These are phyloP conservation scores for Gastrolobium bilobum DNA, from an alignment of 306 rosid species.

Conservation along the genomic window DNA sequence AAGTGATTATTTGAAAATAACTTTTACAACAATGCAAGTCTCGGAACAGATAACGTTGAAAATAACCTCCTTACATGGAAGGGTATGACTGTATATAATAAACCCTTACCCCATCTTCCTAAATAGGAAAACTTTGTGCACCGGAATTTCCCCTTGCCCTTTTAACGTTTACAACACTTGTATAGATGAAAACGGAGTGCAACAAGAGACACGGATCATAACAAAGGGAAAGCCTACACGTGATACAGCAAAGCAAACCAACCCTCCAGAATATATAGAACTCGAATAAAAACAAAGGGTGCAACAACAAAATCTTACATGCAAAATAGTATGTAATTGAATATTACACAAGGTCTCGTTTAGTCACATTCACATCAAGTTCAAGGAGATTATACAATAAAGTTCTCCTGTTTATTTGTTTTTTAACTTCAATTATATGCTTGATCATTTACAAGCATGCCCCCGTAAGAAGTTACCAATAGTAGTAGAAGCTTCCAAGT, in stretches of 20 bases:
- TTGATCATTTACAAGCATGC: constrained; percentile 25
- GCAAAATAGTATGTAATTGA: not conserved
- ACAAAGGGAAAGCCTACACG: constrained; percentile 20
- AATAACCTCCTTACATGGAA: too few relatives aligned
- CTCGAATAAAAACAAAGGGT: constrained; percentile 20
- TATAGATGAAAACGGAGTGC: not conserved
- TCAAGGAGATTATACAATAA: constrained; percentile 23
- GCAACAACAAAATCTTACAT: constrained; percentile 24
- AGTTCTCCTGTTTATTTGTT: not conserved
- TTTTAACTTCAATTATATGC: constrained; percentile 21
- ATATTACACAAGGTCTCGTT: not conserved
- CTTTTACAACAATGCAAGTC: not conserved
- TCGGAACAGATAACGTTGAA: too few relatives aligned
- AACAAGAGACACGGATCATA: constrained; percentile 14
- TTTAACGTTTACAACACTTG: not conserved
- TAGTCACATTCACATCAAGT: constrained; percentile 24
- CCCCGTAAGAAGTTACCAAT: not conserved
- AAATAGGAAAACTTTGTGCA: too few relatives aligned
- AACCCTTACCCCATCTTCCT: too few relatives aligned
- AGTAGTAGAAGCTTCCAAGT: not conserved
- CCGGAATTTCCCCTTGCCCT: too few relatives aligned
- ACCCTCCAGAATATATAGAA: not conserved
- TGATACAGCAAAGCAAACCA: constrained; percentile 18
- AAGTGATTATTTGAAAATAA: constrained; percentile 11
- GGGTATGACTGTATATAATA: too few relatives aligned